phyloP scores from a whole-genome alignment of 176 grass and related monocot genomes.

The Aegilops tauschii region DNA sequence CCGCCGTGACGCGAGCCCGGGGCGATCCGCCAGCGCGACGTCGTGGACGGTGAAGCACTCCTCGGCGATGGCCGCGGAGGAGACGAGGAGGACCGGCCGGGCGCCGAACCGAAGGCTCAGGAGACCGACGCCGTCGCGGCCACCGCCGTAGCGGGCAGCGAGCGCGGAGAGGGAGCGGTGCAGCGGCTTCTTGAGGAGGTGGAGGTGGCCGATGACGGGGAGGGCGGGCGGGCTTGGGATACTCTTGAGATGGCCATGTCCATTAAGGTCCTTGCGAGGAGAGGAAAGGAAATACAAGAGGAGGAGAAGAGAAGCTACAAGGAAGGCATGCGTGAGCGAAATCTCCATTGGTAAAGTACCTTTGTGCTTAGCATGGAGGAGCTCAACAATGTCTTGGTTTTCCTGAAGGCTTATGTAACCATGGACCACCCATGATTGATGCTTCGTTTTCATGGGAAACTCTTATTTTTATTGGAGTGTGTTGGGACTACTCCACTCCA shows the following conservation, averaged over 20 bases:
- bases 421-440: background rate
- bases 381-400: background rate
- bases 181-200: slow-evolving; percentile 66
- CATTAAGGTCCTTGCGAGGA: background rate
- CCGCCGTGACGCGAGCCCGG: slow-evolving; percentile 16
- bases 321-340: background rate
- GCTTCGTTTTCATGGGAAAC: background rate
- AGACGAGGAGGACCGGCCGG: slow-evolving; percentile 51
- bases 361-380: background rate
- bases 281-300: background rate
- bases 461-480: too few species aligned
- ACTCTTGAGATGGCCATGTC: background rate
- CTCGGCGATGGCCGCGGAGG: slow-evolving; percentile 39
- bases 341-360: slow-evolving; percentile 13
- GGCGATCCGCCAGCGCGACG: slow-evolving; percentile 58
- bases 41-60: slow-evolving; percentile 74
- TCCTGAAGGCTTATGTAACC: background rate
- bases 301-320: slow-evolving; percentile 14
- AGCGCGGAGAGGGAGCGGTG: slow-evolving; percentile 53
- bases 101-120: slow-evolving; percentile 54
- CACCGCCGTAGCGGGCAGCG: slow-evolving; percentile 26
- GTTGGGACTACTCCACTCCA: too few species aligned
- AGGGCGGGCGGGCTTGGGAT: slow-evolving; percentile 46
- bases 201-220: slow-evolving; percentile 67
- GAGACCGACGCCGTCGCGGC: slow-evolving; percentile 12